phyloP scores from a whole-genome alignment of 2,329 filamentous ascomycete genomes.

The Colletotrichum sp. region DNA sequence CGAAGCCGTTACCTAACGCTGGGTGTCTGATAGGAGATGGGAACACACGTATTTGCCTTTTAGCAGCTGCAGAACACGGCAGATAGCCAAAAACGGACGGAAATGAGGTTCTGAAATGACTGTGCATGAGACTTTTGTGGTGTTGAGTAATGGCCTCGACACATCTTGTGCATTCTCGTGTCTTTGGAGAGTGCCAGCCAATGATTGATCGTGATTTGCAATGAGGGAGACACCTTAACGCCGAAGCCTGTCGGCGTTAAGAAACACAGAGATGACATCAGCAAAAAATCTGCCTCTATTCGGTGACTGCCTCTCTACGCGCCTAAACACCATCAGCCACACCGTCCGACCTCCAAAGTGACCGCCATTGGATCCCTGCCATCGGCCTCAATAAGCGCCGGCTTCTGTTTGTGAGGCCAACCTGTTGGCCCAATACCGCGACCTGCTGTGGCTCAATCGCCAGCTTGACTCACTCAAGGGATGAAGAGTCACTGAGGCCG shows the following conservation, averaged over 20 bases:
- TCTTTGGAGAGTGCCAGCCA: background rate
- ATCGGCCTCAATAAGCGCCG: background rate
- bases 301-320: background rate
- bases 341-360: background rate
- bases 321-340: background rate
- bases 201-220: background rate
- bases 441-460: background rate
- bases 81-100: background rate
- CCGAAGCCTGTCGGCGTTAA: background rate
- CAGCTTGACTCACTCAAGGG: background rate
- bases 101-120: background rate
- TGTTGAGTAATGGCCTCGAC: background rate
- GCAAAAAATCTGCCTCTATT: constrained; percentile 2
- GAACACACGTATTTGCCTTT: background rate
- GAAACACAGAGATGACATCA: background rate
- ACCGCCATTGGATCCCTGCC: background rate
- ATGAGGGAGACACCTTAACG: background rate
- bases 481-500: background rate
- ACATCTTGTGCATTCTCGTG: background rate
- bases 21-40: background rate
- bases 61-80: background rate
- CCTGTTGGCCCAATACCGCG: background rate
- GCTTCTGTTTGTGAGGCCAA: background rate
- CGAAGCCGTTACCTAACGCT: background rate
- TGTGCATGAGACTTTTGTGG: background rate